phyloP scores from a whole-genome alignment of 805 yeast species.

The Teunomyces barrocoloradensis region DNA sequence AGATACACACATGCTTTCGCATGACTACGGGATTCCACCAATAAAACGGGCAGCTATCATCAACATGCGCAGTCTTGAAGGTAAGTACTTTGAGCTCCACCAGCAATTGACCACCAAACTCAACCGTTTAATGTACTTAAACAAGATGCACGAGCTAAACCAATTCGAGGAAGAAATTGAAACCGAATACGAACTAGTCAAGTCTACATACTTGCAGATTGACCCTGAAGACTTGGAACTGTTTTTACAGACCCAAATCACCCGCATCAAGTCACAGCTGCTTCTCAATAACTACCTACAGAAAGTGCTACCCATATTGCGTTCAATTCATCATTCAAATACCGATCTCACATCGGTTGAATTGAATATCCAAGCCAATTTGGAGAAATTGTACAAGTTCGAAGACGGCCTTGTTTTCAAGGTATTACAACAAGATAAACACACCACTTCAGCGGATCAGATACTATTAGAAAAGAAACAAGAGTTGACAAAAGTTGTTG shows the following conservation, averaged over 20 bases:
- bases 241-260: slow-evolving; percentile 19
- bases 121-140: slow-evolving; percentile 28
- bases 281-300: slow-evolving; percentile 27
- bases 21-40: slow-evolving; percentile 34
- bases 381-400: slow-evolving; percentile 17
- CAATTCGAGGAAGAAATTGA: slow-evolving; percentile 14
- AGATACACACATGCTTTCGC: slow-evolving; percentile 23
- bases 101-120: slow-evolving; percentile 21
- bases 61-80: slow-evolving; percentile 18
- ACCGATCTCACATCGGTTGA: slow-evolving; percentile 28
- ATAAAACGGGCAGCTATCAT: slow-evolving; percentile 7
- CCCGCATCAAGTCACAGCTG: slow-evolving; percentile 22
- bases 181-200: slow-evolving; percentile 13
- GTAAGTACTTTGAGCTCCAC: slow-evolving; percentile 24
- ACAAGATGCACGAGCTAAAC: slow-evolving; percentile 20
- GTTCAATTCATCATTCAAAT: slow-evolving; percentile 31
- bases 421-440: slow-evolving; percentile 12
- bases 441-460: neutral
- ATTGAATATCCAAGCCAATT: slow-evolving; percentile 18
- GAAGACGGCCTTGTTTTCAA: slow-evolving; percentile 12
- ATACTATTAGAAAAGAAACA: neutral
- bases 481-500: neutral
- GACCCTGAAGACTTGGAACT: slow-evolving; percentile 12
- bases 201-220: slow-evolving; percentile 7
- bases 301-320: slow-evolving; percentile 29